These are phyloP conservation scores for Aureobasidium musti DNA, from an alignment of 2,329 filamentous ascomycete species.

Conservation along the genomic window DNA sequence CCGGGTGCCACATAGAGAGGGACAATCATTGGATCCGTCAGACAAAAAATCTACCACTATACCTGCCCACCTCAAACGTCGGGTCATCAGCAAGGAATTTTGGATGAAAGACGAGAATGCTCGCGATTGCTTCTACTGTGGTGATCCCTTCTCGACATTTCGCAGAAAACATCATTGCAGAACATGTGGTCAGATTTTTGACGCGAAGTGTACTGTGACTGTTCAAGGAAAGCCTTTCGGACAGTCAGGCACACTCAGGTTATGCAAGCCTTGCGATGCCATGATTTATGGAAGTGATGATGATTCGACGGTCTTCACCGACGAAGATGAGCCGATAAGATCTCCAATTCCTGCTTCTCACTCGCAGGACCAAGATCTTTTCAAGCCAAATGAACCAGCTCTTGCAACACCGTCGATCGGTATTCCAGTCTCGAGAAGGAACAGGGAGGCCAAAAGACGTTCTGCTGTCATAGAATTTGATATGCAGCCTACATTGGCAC, in stretches of 20 bases:
- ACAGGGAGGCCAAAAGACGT: constrained; percentile 75
- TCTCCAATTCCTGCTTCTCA: constrained; percentile 2
- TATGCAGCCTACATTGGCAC: constrained; percentile 70
- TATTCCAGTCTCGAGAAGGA: constrained; percentile 64
- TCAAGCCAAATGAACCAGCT: constrained; percentile 32
- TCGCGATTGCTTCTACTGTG: constrained; percentile 94
- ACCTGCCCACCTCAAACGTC: constrained; percentile 71
- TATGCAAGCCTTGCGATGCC: constrained; percentile 89
- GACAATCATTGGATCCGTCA: neutral
- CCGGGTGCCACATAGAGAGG: constrained; percentile 8
- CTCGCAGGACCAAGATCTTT: constrained; percentile 22
- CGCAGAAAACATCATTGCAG: constrained; percentile 95
- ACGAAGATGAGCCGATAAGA: constrained; percentile 56
- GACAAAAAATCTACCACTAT: constrained; percentile 34
- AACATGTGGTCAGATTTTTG: constrained; percentile 96
- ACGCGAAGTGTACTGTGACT: constrained; percentile 92
- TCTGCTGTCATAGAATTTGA: constrained; percentile 92
- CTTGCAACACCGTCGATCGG: constrained; percentile 63
- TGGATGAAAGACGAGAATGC: constrained; percentile 99
- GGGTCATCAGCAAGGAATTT: constrained; percentile 90
- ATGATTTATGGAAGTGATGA: constrained; percentile 91
- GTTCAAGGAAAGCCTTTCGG: constrained; percentile 86
- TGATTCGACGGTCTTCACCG: constrained; percentile 86
- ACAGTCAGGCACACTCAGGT: constrained; percentile 77
- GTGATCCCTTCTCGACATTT: constrained; percentile 87